A percentile compares a stretch with the other conserved stretches of the same genome.
Conservation (phyloP, 495 filamentous ascomycete species). For the Lindgomyces ingoldianus region DNA sequence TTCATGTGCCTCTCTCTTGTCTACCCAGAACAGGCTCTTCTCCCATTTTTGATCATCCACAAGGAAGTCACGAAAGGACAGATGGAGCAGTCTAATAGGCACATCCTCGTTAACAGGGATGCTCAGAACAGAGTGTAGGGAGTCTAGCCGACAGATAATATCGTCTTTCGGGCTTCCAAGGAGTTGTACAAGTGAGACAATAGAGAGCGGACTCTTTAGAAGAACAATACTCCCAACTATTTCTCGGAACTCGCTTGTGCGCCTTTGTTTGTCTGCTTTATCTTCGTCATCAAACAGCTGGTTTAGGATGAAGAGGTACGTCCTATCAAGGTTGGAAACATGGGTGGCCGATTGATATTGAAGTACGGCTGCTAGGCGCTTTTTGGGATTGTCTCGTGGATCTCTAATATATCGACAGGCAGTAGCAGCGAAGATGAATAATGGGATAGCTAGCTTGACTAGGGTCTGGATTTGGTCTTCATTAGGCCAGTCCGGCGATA, state of each 20-base stretch:
- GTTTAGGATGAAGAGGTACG: neutral
- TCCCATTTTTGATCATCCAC: slow-evolving; percentile 41
- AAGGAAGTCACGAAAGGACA: slow-evolving; percentile 56
- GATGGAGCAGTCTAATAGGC: slow-evolving; percentile 49
- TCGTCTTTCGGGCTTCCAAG: slow-evolving; percentile 11
- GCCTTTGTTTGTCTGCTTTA: neutral
- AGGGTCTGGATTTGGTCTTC: slow-evolving; percentile 39
- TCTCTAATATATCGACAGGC: slow-evolving; percentile 24
- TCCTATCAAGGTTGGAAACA: neutral
- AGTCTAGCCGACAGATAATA: slow-evolving; percentile 9
- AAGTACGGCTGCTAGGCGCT: slow-evolving; percentile 21
- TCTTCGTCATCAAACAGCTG: neutral
- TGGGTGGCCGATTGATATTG: neutral
- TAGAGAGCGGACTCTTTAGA: slow-evolving; percentile 37
- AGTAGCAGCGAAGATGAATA: slow-evolving; percentile 37
- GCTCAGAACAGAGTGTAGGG: slow-evolving; percentile 45
- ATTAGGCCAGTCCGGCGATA: slow-evolving; percentile 48
- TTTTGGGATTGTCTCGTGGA: slow-evolving; percentile 12
- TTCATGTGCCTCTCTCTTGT: slow-evolving; percentile 45
- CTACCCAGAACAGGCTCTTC: slow-evolving; percentile 44
- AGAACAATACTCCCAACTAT: slow-evolving; percentile 42
- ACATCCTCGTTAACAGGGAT: slow-evolving; percentile 37
- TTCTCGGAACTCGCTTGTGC: neutral
- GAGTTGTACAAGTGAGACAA: slow-evolving; percentile 34
- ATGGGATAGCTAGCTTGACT: slow-evolving; percentile 42